Conservation (phyloP, 129 eudicot species). For the Lonicera japonica region DNA sequence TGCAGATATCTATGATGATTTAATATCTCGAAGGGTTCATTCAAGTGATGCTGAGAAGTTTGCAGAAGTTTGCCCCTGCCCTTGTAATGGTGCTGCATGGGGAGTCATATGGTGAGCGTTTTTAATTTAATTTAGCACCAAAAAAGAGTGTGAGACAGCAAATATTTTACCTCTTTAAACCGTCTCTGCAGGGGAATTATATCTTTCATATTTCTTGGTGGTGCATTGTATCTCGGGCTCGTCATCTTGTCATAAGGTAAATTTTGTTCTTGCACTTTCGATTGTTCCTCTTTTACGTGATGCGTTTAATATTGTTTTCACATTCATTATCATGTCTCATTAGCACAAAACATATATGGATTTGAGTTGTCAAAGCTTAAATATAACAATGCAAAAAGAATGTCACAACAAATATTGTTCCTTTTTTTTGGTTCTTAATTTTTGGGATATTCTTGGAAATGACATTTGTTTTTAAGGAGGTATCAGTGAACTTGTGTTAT, state of each 20-base stretch:
- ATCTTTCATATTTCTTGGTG: constrained; percentile 71
- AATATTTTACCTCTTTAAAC: not conserved
- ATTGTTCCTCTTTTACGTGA: not conserved
- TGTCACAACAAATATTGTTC: too few species aligned
- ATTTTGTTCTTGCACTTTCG: not conserved
- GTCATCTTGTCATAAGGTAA: constrained; percentile 94
- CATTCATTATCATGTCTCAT: too few species aligned
- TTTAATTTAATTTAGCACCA: not conserved
- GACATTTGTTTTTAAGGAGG: too few species aligned
- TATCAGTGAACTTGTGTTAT: too few species aligned
- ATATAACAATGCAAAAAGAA: too few species aligned
- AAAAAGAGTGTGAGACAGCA: not conserved
- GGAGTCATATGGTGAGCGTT: constrained; percentile 79
- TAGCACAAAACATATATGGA: too few species aligned
- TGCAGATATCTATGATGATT: constrained; percentile 94
- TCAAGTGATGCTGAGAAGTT: constrained; percentile 99
- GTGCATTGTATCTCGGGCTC: constrained; percentile 86
- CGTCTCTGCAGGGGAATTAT: constrained; percentile 81
- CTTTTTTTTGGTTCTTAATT: too few species aligned
- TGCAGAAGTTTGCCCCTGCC: constrained; percentile 96
- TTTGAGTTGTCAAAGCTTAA: too few species aligned
- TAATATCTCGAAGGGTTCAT: constrained; percentile 85
- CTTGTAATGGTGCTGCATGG: constrained; percentile 91
- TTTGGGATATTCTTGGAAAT: too few species aligned
- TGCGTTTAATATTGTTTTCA: too few species aligned